Evolutionary conservation across 441 rosid genomes (phyloP).

Genomic region (Bocquillonia castaneifolia): DNA sequence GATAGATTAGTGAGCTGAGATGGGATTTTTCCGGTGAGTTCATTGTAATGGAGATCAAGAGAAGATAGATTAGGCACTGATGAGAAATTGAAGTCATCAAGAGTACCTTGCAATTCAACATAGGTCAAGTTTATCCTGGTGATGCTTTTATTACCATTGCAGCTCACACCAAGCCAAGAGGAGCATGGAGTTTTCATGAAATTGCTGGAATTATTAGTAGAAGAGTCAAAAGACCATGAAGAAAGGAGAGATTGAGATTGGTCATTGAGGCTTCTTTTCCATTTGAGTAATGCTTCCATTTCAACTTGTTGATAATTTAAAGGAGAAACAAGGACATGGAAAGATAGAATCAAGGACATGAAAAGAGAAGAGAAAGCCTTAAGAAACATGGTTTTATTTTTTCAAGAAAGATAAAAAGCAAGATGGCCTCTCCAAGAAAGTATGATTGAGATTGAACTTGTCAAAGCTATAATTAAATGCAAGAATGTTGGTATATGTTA

Average conservation of each 20-base stretch:
- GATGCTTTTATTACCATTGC: slow-evolving; percentile 25
- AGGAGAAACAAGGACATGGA: slow-evolving; percentile 17
- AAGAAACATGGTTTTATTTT: background rate
- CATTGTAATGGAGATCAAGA: slow-evolving; percentile 27
- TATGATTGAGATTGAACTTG: background rate
- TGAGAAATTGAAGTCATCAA: slow-evolving; percentile 18
- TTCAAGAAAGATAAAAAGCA: background rate
- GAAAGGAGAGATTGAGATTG: slow-evolving; percentile 33
- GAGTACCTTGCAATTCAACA: slow-evolving; percentile 23
- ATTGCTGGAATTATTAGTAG: background rate
- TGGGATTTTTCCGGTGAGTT: slow-evolving; percentile 17
- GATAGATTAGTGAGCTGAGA: slow-evolving; percentile 3
- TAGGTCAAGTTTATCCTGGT: slow-evolving; percentile 20
- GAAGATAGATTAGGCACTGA: slow-evolving; percentile 26
- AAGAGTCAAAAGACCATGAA: slow-evolving; percentile 32
- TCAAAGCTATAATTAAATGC: background rate
- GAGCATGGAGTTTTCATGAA: background rate
- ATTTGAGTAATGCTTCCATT: slow-evolving; percentile 39
- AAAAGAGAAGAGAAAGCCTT: background rate
- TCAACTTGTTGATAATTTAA: slow-evolving; percentile 24
- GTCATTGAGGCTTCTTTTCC: slow-evolving; percentile 42
- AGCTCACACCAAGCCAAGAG: slow-evolving; percentile 30
- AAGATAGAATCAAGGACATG: background rate
- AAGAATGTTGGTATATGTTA: too few relatives aligned
- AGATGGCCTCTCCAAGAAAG: background rate